A percentile compares a stretch with the other conserved stretches of the same genome.
Conservation (phyloP, 441 rosid genomes). For the Breynia disticha region DNA sequence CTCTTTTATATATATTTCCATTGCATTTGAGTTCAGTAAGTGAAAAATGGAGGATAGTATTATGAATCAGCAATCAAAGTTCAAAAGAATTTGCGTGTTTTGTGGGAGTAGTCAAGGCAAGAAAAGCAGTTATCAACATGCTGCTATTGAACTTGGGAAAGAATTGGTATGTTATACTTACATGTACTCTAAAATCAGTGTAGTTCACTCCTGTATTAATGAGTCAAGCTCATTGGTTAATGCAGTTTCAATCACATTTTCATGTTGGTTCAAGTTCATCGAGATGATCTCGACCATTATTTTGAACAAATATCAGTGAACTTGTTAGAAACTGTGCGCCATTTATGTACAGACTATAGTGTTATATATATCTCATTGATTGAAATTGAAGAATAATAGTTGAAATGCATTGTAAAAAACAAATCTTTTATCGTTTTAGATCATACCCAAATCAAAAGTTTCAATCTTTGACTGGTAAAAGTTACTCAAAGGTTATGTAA, state of each 20-base stretch:
- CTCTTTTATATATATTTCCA: too few species aligned
- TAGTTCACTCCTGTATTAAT: too few species aligned
- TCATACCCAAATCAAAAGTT: neutral
- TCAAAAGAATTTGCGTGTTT: slow-evolving; percentile 87
- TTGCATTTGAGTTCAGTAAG: too few species aligned
- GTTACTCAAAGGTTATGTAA: neutral
- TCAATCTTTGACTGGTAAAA: neutral
- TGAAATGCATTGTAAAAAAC: slow-evolving; percentile 10
- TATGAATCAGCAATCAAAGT: slow-evolving; percentile 48
- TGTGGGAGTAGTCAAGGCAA: slow-evolving; percentile 98
- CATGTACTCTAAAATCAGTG: too few species aligned
- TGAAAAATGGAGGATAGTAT: slow-evolving; percentile 18
- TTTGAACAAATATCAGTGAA: too few species aligned
- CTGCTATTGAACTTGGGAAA: slow-evolving; percentile 90
- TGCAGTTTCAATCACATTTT: too few species aligned
- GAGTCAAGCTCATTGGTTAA: too few species aligned
- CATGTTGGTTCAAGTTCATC: too few species aligned
- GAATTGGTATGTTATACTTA: slow-evolving; percentile 55
- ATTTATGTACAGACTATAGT: neutral
- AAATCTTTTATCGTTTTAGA: slow-evolving; percentile 11
- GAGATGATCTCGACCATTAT: too few species aligned
- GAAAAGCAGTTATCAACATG: slow-evolving; percentile 89
- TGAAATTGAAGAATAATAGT: slow-evolving; percentile 2
- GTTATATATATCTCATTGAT: neutral
- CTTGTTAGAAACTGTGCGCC: neutral